Evolutionary conservation across 495 filamentous ascomycete genomes (phyloP), one percentile per base, ranked within the genome.

Genomic region (Aspergillus sclerotioniger): DNA sequence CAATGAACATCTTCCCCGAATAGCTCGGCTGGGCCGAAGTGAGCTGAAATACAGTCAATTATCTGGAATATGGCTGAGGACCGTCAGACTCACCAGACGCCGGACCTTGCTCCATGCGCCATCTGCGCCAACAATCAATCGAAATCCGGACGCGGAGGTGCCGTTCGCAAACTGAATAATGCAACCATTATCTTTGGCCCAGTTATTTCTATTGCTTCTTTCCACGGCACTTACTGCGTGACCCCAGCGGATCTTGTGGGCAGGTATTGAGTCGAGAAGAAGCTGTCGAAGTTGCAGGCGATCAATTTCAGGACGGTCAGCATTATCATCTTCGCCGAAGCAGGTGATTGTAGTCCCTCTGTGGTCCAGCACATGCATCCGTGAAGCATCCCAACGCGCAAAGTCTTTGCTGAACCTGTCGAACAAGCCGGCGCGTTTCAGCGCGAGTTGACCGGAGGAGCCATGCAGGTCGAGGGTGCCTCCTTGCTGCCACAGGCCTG

Each of bases 41-140:
- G 20, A 66, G 7, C 60, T 66, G 29, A 10, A 16, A 16, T 20
- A 25, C 35, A 2, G 37, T 12, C 9, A 47, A 8, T 45, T 1
- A n/a, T 6, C 20, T 4, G 10, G 1, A 19, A 2, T 15, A 20
- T 21, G 6, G 21, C 9, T 3, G 44, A 47, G 47, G 15, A 3
- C 15, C 20, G 46, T 1, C 29, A 17, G 51, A 35, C 32, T 58
- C 54, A 67, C 64, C 53, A 67, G 21, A 41, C 64, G 64, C 20
- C 84, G 73, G 1, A 83, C 76, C 57, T 75, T 76, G 44, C 76
- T 80, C 78, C 82, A 85, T 13, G 79, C 79, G 8, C 85, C 84
- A 59, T 87, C 84, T 6, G 83, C 82, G 15, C 85, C 84, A 37
- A 87, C 76, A 4, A 87, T 39, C 29, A 66, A 58, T 5, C 37